Conservation (phyloP, 2,329 filamentous ascomycete species). For the Sarocladiaceae sp. region DNA sequence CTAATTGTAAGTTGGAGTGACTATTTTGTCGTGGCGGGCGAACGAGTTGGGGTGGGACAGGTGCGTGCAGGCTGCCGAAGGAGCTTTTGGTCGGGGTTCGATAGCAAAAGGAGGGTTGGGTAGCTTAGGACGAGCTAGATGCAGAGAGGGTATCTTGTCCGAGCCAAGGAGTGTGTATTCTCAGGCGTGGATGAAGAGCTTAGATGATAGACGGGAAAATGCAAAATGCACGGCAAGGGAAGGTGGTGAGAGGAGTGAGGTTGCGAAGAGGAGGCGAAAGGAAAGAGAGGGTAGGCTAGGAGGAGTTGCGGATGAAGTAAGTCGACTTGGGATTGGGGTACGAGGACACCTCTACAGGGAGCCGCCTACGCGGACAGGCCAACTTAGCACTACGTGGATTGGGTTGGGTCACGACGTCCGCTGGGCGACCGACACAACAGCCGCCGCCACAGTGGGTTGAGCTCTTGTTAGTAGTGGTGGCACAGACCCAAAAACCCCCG, state of each 20-base stretch:
- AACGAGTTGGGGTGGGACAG: conserved; percentile 3
- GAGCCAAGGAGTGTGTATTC: conserved; percentile 10
- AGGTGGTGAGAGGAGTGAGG: conserved; percentile 17
- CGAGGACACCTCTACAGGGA: no score
- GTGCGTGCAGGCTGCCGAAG: conserved; percentile 1
- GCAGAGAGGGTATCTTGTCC: conserved; percentile 6
- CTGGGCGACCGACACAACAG: no score
- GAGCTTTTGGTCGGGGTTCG: background rate
- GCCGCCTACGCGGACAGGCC: no score
- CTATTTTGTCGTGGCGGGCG: background rate
- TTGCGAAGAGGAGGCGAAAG: conserved; percentile 17
- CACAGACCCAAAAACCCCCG: background rate
- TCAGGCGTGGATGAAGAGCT: conserved; percentile 10
- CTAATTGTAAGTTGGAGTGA: background rate
- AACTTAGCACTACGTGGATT: no score
- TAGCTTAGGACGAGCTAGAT: conserved; percentile 1
- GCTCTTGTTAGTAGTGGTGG: background rate
- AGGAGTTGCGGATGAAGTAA: conserved; percentile 10
- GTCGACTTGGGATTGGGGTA: conserved; percentile 6
- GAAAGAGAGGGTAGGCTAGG: conserved; percentile 7
- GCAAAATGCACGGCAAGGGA: conserved; percentile 16
- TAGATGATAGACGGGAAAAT: conserved; percentile 16
- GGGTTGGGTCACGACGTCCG: no score
- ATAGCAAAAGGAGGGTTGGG: conserved; percentile 9
- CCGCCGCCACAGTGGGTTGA: no score